Conservation (phyloP, 108 stramenopile species). For the Conticribra guillardii region DNA sequence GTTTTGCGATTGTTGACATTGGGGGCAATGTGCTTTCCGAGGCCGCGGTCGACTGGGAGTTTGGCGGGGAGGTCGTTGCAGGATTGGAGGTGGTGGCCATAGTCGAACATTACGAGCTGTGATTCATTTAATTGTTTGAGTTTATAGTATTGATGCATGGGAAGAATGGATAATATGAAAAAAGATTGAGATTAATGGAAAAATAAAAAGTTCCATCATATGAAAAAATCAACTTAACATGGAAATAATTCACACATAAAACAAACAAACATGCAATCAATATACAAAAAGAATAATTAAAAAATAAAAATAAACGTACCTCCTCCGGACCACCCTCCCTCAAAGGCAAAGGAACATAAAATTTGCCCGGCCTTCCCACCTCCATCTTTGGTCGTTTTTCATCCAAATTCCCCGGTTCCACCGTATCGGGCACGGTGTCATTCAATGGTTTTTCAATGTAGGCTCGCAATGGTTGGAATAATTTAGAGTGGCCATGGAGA, state of each 20-base stretch:
- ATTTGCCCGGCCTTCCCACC: conserved; percentile 54
- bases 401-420: conserved; percentile 48
- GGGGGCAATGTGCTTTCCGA: conserved; percentile 44
- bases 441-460: conserved; percentile 63
- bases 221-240: too few relatives aligned
- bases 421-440: conserved; percentile 55
- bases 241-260: too few relatives aligned
- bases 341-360: conserved; percentile 64
- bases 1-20: conserved; percentile 58
- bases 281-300: too few relatives aligned
- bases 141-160: too few relatives aligned
- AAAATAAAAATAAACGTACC: conserved; percentile 31
- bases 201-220: too few relatives aligned
- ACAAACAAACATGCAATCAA: too few relatives aligned
- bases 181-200: too few relatives aligned
- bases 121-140: not conserved
- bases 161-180: too few relatives aligned
- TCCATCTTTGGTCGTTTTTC: conserved; percentile 43
- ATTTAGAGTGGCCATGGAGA: conserved; percentile 20
- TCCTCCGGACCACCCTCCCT: conserved; percentile 57
- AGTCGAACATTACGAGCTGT: conserved; percentile 45
- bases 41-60: conserved; percentile 67
- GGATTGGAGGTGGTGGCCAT: conserved; percentile 47
- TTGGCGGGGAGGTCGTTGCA: conserved; percentile 71
- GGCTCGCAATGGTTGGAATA: conserved; percentile 57